A percentile compares a stretch with the other conserved stretches of the same genome.
phyloP scores from a whole-genome alignment of 2,329 filamentous ascomycete genomes.

The Fusarium haematococcum region DNA sequence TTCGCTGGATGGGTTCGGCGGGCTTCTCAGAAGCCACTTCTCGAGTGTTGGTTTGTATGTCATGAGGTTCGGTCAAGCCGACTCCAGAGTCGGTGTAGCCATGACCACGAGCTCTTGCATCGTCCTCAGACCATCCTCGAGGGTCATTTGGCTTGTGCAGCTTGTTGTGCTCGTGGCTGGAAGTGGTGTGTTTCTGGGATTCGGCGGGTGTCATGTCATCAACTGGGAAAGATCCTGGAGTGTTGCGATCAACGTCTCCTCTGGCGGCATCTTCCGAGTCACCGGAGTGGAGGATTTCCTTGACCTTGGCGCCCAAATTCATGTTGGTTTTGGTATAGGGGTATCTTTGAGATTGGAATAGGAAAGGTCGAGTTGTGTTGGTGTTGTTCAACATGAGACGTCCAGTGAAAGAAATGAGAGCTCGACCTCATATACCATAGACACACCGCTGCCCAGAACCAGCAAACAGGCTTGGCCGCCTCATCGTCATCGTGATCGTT shows the following conservation, averaged over 20 bases:
- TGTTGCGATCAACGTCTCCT: constrained; percentile 12
- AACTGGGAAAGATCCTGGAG: constrained; percentile 35
- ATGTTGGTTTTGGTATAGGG: neutral
- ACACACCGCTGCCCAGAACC: neutral
- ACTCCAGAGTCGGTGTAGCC: constrained; percentile 30
- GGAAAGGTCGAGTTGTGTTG: neutral
- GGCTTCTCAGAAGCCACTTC: constrained; percentile 10
- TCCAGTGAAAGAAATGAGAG: neutral
- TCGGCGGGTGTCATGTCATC: constrained; percentile 29
- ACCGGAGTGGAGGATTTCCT: constrained; percentile 15
- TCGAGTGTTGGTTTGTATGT: neutral
- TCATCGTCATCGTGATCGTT: constrained; percentile 32
- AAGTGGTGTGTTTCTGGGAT: neutral
- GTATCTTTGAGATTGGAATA: neutral
- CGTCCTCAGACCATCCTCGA: constrained; percentile 19
- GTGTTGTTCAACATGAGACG: neutral
- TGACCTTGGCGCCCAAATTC: constrained; percentile 29
- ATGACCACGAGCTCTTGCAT: constrained; percentile 13
- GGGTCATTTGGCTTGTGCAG: constrained; percentile 38
- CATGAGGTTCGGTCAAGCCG: constrained; percentile 12
- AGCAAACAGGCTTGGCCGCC: constrained; percentile 11
- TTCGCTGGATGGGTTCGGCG: constrained; percentile 1
- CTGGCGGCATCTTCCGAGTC: constrained; percentile 12
- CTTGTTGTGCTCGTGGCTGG: constrained; percentile 33
- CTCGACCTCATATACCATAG: constrained; percentile 22